Percentiles rank a stretch among this genome's conserved stretches.
These are phyloP conservation scores for Rhodotorula sp. DNA, from an alignment of 1,284 basidiomycete species.

Conservation along the genomic window DNA sequence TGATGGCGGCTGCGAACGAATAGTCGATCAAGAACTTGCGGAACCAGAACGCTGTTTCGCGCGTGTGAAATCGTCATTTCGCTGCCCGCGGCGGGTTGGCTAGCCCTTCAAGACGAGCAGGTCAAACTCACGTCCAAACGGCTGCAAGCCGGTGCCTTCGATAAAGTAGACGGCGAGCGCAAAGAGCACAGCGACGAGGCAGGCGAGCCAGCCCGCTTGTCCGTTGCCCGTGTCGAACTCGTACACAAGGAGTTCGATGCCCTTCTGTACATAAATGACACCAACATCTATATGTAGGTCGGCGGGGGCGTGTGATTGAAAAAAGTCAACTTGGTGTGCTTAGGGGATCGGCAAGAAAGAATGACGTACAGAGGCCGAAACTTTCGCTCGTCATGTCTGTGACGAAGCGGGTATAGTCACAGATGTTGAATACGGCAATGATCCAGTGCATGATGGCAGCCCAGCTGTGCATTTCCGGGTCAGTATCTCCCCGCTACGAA, in stretches of 20 bases:
- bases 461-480: conserved; percentile 63
- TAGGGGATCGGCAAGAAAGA: neutral
- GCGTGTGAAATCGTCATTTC: neutral
- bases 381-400: conserved; percentile 89
- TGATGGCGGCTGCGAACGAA: conserved; percentile 49
- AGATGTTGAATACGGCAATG: conserved; percentile 71
- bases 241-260: conserved; percentile 50
- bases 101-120: too few species aligned
- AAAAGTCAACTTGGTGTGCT: neutral
- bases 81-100: too few species aligned
- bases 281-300: conserved; percentile 58
- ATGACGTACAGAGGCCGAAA: conserved; percentile 39
- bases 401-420: conserved; percentile 61
- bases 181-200: conserved; percentile 53
- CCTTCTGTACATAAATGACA: conserved; percentile 52
- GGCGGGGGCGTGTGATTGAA: too few species aligned
- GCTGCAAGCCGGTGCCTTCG: conserved; percentile 38
- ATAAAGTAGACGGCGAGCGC: conserved; percentile 50
- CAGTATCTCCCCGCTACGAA: neutral
- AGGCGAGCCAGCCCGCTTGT: conserved; percentile 51
- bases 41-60: conserved; percentile 46
- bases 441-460: conserved; percentile 88
- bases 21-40: conserved; percentile 49
- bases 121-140: conserved; percentile 35
- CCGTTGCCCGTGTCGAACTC: conserved; percentile 31